Conservation (phyloP, 192 early-diverging fungal species). For the Gonapodya sp. region DNA sequence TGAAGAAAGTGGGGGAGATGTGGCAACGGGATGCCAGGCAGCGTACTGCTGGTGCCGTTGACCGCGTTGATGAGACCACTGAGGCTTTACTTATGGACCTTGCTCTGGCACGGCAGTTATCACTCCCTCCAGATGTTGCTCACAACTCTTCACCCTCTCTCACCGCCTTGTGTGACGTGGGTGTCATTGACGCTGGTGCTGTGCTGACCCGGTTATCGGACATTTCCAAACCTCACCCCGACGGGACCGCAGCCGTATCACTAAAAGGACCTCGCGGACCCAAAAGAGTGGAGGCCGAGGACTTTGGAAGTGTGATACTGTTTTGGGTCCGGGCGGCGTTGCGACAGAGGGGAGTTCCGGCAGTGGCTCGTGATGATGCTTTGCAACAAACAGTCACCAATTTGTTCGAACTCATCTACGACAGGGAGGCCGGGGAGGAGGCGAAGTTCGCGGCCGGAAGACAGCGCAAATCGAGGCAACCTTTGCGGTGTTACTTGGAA, state of each 20-base stretch:
- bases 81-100: too few species aligned
- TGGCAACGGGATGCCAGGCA: background rate
- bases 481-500: background rate
- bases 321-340: background rate
- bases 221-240: background rate
- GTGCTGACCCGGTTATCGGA: background rate
- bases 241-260: background rate
- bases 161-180: background rate
- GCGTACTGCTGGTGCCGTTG: too few species aligned
- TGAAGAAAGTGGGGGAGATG: background rate
- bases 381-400: background rate
- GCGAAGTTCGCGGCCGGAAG: background rate
- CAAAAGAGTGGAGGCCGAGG: background rate
- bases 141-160: background rate
- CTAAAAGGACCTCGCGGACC: too few species aligned
- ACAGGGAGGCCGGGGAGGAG: background rate
- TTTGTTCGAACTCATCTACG: background rate
- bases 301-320: background rate
- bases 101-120: too few species aligned
- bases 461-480: background rate
- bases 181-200: background rate
- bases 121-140: too few species aligned
- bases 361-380: background rate
- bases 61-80: too few species aligned
- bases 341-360: background rate